Conservation (phyloP, 2,329 filamentous ascomycete species). For the Xenosphaeropsis pyriputrescens region DNA sequence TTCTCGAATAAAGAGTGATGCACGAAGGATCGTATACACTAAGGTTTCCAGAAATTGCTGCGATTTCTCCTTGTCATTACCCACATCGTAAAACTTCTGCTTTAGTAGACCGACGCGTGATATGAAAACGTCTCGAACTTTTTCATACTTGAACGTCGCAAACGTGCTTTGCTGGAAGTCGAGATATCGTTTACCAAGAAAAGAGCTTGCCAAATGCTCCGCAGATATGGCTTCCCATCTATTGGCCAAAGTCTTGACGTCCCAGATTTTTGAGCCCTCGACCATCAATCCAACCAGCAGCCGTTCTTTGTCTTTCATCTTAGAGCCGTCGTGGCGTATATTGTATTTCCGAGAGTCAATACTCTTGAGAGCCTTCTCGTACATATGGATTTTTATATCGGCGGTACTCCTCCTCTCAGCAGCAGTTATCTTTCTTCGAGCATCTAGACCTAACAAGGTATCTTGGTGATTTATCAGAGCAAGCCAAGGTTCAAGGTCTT, state of each 20-base stretch:
- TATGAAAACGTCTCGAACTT: slow-evolving; percentile 42
- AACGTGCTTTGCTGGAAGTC: slow-evolving; percentile 60
- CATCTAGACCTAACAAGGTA: slow-evolving; percentile 36
- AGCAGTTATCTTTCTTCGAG: slow-evolving; percentile 30
- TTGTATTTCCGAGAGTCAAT: slow-evolving; percentile 17
- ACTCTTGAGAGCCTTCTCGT: slow-evolving; percentile 54
- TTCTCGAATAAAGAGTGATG: slow-evolving; percentile 62
- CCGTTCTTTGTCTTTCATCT: slow-evolving; percentile 30
- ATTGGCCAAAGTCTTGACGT: slow-evolving; percentile 37
- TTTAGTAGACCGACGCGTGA: slow-evolving; percentile 37
- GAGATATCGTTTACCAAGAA: slow-evolving; percentile 60
- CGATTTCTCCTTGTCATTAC: background rate
- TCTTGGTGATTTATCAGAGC: slow-evolving; percentile 70
- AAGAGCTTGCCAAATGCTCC: slow-evolving; percentile 38
- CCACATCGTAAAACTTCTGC: slow-evolving; percentile 3
- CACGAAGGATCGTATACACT: slow-evolving; percentile 58
- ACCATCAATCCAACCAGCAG: slow-evolving; percentile 57
- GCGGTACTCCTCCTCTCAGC: slow-evolving; percentile 56
- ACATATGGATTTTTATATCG: slow-evolving; percentile 67
- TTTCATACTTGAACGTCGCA: slow-evolving; percentile 51
- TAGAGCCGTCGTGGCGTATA: slow-evolving; percentile 5
- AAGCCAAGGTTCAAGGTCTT: slow-evolving; percentile 60
- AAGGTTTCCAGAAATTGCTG: slow-evolving; percentile 19
- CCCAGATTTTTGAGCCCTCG: slow-evolving; percentile 65
- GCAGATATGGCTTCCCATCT: slow-evolving; percentile 52